These are phyloP conservation scores for Candida buenavistaensis DNA, from an alignment of 1,139 yeast genomes.

Conservation along the genomic window DNA sequence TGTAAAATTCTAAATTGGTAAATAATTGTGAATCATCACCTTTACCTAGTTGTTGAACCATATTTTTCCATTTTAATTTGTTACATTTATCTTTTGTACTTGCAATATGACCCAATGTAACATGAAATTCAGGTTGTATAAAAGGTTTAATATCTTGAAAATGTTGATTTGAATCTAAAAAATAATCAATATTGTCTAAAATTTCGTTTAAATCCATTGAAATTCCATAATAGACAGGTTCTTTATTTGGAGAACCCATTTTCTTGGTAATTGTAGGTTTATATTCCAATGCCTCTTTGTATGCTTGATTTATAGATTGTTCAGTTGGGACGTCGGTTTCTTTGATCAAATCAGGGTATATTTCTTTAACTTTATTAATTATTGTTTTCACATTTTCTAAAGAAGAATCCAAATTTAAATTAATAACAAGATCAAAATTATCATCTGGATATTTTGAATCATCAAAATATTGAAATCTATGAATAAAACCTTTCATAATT, in stretches of 20 bases:
- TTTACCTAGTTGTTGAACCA: conserved; percentile 16
- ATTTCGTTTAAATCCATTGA: conserved; percentile 16
- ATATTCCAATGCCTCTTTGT: conserved; percentile 49
- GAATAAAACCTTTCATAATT: conserved; percentile 74
- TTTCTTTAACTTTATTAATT: conserved; percentile 33
- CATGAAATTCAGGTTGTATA: conserved; percentile 65
- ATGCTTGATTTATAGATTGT: conserved; percentile 40
- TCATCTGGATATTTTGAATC: conserved; percentile 56
- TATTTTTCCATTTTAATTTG: conserved; percentile 24
- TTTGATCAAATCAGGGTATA: conserved; percentile 48
- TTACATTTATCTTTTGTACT: conserved; percentile 24
- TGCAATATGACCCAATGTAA: conserved; percentile 67
- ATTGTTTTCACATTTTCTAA: conserved; percentile 50
- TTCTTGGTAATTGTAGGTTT: conserved; percentile 51
- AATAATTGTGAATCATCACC: conserved; percentile 10
- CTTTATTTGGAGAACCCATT: conserved; percentile 15
- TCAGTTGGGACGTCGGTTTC: conserved; percentile 37
- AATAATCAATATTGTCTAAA: conserved; percentile 9
- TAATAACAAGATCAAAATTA: conserved; percentile 62
- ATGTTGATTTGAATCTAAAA: conserved; percentile 16
- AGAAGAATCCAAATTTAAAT: conserved; percentile 56
- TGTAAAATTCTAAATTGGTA: conserved; percentile 21
- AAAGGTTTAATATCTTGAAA: conserved; percentile 31
- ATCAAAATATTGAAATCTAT: conserved; percentile 64
- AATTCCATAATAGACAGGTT: conserved; percentile 31